Conservation (phyloP, 2,329 filamentous ascomycete genomes). For the Paecilomyces dactylethromorphus region DNA sequence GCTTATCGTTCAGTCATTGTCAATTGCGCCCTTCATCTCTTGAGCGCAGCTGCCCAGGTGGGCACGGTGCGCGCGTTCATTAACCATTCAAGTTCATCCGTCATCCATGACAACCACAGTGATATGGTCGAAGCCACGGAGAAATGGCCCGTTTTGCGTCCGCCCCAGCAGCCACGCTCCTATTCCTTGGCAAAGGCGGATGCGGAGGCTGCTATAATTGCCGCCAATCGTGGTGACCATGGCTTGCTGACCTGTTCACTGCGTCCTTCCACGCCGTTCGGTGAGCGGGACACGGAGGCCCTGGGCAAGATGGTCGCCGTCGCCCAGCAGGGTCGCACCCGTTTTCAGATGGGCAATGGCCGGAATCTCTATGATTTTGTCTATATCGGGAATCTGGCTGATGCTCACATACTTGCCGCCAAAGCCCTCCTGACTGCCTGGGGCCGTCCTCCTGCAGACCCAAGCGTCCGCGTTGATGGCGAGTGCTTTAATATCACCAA, state of each 20-base stretch:
- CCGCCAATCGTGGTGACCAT: neutral
- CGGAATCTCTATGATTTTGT: constrained; percentile 22
- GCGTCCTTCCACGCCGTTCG: neutral
- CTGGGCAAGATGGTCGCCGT: neutral
- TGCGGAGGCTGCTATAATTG: no score
- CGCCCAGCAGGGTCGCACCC: neutral
- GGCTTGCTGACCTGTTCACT: neutral
- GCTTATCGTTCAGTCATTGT: no score
- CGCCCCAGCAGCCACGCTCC: no score
- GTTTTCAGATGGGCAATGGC: constrained; percentile 16
- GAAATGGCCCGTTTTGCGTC: no score
- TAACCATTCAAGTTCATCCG: no score
- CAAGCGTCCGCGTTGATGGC: constrained; percentile 18
- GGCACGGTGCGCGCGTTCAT: no score
- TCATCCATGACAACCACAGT: no score
- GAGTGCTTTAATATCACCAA: constrained; percentile 30
- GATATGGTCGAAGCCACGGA: no score
- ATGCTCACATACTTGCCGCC: constrained; percentile 20
- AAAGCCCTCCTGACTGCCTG: constrained; percentile 16
- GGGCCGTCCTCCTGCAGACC: neutral
- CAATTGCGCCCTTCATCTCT: no score
- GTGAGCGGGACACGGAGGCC: neutral
- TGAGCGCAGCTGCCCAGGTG: no score
- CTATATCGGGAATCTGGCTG: constrained; percentile 18
- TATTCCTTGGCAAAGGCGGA: no score